Evolutionary conservation across 371 early-diverging fungal species (phyloP).

Genomic region (Conidiobolus incongruus): DNA sequence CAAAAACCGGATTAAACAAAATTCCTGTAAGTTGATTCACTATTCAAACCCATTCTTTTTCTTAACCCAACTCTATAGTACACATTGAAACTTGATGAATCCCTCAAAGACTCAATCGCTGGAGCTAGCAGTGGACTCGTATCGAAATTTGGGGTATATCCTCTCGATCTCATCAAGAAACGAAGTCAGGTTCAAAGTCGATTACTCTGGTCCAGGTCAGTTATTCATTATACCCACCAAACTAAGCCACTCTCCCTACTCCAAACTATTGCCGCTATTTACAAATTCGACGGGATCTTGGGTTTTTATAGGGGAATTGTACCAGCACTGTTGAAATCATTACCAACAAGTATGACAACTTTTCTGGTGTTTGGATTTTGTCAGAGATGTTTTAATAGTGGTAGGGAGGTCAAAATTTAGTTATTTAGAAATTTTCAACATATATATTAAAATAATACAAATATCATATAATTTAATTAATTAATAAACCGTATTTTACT

Average conservation of each 20-base stretch:
- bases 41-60: conserved; percentile 9
- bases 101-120: not conserved
- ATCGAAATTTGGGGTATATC: conserved; percentile 73
- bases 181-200: conserved; percentile 46
- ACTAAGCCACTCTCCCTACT: too few relatives aligned
- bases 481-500: too few relatives aligned
- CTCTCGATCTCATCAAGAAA: conserved; percentile 70
- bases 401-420: too few relatives aligned
- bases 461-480: too few relatives aligned
- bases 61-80: too few relatives aligned
- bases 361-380: conserved; percentile 55
- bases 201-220: too few relatives aligned
- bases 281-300: conserved; percentile 42
- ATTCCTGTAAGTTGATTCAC: conserved; percentile 8
- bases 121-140: conserved; percentile 34
- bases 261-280: too few relatives aligned
- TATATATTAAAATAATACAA: too few relatives aligned
- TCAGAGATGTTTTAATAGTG: conserved; percentile 21
- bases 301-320: conserved; percentile 72
- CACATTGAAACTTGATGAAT: too few relatives aligned
- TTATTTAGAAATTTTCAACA: too few relatives aligned
- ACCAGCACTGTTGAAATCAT: conserved; percentile 71
- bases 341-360: conserved; percentile 60
- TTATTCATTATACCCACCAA: too few relatives aligned
- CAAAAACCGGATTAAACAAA: conserved; percentile 19